Evolutionary conservation across 495 filamentous ascomycete species (phyloP).

Genomic region (Tuber microsphaerosporum): DNA sequence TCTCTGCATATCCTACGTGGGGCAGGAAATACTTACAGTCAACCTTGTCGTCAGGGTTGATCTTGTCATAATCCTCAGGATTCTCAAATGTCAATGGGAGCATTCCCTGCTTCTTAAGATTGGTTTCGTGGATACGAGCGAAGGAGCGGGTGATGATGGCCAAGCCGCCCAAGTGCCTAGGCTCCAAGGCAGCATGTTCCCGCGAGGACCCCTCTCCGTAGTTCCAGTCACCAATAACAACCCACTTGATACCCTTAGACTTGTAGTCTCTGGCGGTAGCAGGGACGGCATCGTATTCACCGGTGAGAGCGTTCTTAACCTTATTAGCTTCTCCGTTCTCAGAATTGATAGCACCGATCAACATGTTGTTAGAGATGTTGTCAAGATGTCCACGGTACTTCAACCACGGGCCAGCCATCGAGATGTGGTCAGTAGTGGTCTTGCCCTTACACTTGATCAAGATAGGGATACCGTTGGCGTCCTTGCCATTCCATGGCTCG

Average conservation of each 20-base stretch:
- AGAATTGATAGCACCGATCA: constrained; percentile 94
- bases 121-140: constrained; percentile 99
- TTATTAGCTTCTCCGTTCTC: constrained; percentile 98
- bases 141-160: constrained; percentile 95
- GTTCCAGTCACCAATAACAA: constrained; percentile 99
- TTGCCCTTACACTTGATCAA: constrained; percentile 97
- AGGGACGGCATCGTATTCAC: constrained; percentile 78
- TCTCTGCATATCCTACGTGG: not conserved
- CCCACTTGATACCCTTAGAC: constrained; percentile 89
- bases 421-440: constrained; percentile 99
- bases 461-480: constrained; percentile 78
- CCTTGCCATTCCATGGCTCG: constrained; percentile 87
- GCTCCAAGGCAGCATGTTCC: constrained; percentile 97
- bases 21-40: constrained; percentile 16
- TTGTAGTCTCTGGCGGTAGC: constrained; percentile 97
- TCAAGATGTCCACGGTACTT: constrained; percentile 99
- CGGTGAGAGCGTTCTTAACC: constrained; percentile 83
- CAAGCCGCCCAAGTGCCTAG: constrained; percentile 90
- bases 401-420: constrained; percentile 97
- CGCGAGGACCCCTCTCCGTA: constrained; percentile 96
- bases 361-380: constrained; percentile 99
- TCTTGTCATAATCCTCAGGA: constrained; percentile 96
- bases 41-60: constrained; percentile 78
- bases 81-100: constrained; percentile 91
- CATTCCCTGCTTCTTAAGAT: constrained; percentile 99